phyloP scores from a whole-genome alignment of 352 stramenopile species.

The Phytophthora litchii region DNA sequence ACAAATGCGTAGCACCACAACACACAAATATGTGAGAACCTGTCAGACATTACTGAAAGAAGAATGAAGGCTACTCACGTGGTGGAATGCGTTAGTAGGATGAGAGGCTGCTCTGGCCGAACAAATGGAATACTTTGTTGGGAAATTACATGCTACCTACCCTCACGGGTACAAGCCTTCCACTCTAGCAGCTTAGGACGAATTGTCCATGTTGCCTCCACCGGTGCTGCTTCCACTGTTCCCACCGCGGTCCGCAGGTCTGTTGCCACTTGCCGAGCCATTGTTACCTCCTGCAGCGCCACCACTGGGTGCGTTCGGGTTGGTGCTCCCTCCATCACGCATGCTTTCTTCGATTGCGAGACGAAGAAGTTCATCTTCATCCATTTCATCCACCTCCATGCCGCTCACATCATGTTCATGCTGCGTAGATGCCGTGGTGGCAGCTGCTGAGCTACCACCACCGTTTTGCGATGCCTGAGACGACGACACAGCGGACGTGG shows the following conservation, averaged over 20 bases:
- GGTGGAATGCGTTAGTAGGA: conserved; percentile 17
- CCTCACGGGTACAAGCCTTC: conserved; percentile 31
- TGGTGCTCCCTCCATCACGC: conserved; percentile 63
- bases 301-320: conserved; percentile 35
- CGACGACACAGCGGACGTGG: conserved; percentile 76
- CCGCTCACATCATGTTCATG: conserved; percentile 80
- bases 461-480: conserved; percentile 76
- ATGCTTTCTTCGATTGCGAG: conserved; percentile 90
- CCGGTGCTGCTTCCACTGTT: conserved; percentile 36
- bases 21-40: conserved; percentile 23
- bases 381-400: conserved; percentile 89
- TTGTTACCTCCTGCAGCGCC: conserved; percentile 53
- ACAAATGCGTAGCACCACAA: conserved; percentile 25
- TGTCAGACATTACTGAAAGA: background rate
- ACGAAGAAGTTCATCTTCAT: conserved; percentile 84
- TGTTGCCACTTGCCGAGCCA: conserved; percentile 35
- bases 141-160: conserved; percentile 49
- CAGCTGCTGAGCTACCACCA: conserved; percentile 66
- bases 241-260: conserved; percentile 22
- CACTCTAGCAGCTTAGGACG: conserved; percentile 42
- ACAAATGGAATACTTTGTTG: conserved; percentile 36
- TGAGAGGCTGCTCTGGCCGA: conserved; percentile 23
- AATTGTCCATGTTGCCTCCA: conserved; percentile 51
- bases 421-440: conserved; percentile 72
- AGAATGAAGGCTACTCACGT: conserved; percentile 28